A percentile compares a stretch with the other conserved stretches of the same genome.
Evolutionary conservation across 495 filamentous ascomycete genomes (phyloP).

Genomic region (Lasiosphaeria miniovina): DNA sequence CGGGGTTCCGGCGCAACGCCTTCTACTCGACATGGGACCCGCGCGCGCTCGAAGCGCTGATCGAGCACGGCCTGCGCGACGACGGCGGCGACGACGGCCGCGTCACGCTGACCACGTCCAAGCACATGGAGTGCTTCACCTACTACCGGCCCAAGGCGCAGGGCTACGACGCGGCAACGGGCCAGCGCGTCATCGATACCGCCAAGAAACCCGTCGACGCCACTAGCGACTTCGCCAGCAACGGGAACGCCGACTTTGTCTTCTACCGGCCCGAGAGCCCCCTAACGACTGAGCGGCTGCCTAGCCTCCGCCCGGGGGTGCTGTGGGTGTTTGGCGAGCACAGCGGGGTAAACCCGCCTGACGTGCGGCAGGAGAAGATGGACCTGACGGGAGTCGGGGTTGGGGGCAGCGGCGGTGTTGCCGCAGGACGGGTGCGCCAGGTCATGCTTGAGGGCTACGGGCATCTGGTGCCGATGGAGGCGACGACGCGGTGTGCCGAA

Average conservation of each 20-base stretch:
- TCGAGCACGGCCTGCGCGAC: constrained; percentile 61
- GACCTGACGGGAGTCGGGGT: constrained; percentile 59
- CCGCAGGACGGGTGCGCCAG: constrained; percentile 65
- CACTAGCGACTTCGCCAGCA: not conserved
- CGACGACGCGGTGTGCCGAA: constrained; percentile 61
- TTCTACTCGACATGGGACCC: constrained; percentile 76
- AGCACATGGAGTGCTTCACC: constrained; percentile 59
- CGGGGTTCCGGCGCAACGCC: constrained; percentile 54
- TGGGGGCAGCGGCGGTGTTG: constrained; percentile 66
- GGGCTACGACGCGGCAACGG: constrained; percentile 25
- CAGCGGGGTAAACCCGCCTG: constrained; percentile 59
- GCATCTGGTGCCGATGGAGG: constrained; percentile 84
- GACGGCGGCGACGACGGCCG: constrained; percentile 31
- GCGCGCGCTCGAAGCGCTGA: constrained; percentile 65
- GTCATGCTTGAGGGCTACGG: constrained; percentile 65
- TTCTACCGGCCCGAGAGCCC: constrained; percentile 77
- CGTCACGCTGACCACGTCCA: constrained; percentile 60
- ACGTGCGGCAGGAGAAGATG: constrained; percentile 54
- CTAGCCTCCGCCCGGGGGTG: constrained; percentile 69
- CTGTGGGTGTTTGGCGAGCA: constrained; percentile 75
- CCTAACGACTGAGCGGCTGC: constrained; percentile 60
- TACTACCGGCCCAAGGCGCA: constrained; percentile 45
- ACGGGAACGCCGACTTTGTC: constrained; percentile 35
- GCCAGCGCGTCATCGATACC: constrained; percentile 17
- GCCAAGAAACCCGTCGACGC: constrained; percentile 16